Evolutionary conservation across 164 flowering plant species (phyloP), one percentile per base, ranked within the genome.

Genomic region (Tinospora cordifolia): DNA sequence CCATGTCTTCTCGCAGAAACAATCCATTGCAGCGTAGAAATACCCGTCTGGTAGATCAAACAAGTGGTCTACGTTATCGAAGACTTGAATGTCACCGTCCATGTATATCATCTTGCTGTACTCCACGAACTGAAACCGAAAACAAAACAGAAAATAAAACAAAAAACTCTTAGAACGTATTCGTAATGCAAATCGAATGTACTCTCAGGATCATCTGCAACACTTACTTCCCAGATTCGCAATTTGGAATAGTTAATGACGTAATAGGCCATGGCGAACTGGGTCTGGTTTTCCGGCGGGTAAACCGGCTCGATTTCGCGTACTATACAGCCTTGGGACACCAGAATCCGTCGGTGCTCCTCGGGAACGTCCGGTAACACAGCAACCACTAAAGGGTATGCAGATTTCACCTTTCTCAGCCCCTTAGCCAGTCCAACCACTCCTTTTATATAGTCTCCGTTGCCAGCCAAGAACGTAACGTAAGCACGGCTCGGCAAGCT

Each of bases 21-120:
- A 90, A 69, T 90, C 95, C 90, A 80, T 86, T 41, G 84, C 92
- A 0, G 84, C 95, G 60, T 89, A 89, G 17, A 89, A 81, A 21
- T 83, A 25, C 0, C 93, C 91, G 21, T 79, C 76, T 3, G 80
- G 82, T 6, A 63, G 30, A n/a, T 88, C 91, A 17, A 90, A 90
- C 2, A 90, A 81, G 54, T 90, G 87, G 60, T 90, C 96, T 3
- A 88, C 84, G 83, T 87, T 90, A 0, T 81, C 87, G 60, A 67
- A 88, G 40, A 88, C 93, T 71, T 90, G 96, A 12, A 90, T 86
- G 63, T 90, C 96, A 11, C 90, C 93, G 46, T 90, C 93, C 79
- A 90, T 71, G 79, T 88, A 90, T 58, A 90, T 80, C 96, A 90
- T 80, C 89, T 83, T 90, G 62, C 81, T 83, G 36, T 88, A 90